A percentile compares a stretch with the other conserved stretches of the same genome.
phyloP scores from a whole-genome alignment of 2,329 filamentous ascomycete genomes.

The Cladosporium velox region DNA sequence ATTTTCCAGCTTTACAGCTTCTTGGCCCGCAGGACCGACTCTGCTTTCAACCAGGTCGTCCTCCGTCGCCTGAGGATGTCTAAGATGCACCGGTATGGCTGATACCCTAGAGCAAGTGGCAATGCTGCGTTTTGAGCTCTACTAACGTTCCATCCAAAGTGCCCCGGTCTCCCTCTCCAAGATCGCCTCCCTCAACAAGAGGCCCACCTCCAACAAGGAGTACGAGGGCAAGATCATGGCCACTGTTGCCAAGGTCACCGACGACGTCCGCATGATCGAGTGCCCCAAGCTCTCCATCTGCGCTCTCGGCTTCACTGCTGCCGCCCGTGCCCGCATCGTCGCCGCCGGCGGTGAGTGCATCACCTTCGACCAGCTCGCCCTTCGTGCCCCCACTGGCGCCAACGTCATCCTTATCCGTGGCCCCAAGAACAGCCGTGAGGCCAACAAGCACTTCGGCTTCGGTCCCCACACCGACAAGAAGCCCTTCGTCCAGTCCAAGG shows the following conservation, averaged over 20 bases:
- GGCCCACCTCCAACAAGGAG: conserved; percentile 52
- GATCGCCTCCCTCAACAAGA: conserved; percentile 66
- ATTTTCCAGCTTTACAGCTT: conserved; percentile 55
- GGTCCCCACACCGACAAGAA: conserved; percentile 99
- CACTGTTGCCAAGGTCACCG: conserved; percentile 91
- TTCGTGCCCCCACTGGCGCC: conserved; percentile 90
- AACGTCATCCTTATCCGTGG: conserved; percentile 97
- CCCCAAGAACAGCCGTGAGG: conserved; percentile 97
- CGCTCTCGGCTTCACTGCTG: conserved; percentile 94
- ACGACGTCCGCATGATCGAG: conserved; percentile 91
- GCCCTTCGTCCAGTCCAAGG: conserved; percentile 96
- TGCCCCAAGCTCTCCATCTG: conserved; percentile 92
- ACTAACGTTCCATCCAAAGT: conserved; percentile 25
- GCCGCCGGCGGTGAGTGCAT: conserved; percentile 93
- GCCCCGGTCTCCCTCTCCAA: conserved; percentile 92
- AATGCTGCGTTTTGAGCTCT: conserved; percentile 19
- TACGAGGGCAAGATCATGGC: conserved; percentile 84
- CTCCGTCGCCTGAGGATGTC: conserved; percentile 98
- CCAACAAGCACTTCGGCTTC: conserved; percentile 98
- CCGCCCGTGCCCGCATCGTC: conserved; percentile 87
- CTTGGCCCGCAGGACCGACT: conserved; percentile 71
- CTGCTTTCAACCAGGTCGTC: conserved; percentile 98
- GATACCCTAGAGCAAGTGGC: conserved; percentile 20
- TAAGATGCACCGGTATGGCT: conserved; percentile 79
- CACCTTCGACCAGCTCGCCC: conserved; percentile 95